A percentile compares a stretch with the other conserved stretches of the same genome.
Conservation (phyloP, 2,329 filamentous ascomycete genomes). For the Aspergillus ochraceus region DNA sequence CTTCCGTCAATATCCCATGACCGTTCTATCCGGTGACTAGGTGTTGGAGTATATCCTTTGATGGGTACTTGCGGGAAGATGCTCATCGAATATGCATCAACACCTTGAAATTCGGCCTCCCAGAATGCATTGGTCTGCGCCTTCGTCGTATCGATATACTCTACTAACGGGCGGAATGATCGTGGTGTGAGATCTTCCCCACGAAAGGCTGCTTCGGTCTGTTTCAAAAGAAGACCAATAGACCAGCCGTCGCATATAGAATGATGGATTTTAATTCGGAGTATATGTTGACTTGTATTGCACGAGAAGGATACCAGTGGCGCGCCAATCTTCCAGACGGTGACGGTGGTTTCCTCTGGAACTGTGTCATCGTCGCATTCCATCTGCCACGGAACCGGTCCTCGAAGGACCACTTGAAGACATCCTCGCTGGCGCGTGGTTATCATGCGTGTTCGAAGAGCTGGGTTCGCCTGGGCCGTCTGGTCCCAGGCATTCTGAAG, state of each 20-base stretch:
- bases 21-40: background rate
- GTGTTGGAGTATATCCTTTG: constrained; percentile 6
- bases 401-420: constrained; percentile 12
- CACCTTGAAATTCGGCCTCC: background rate
- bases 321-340: constrained; percentile 4
- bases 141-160: constrained; percentile 8
- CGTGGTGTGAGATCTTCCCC: constrained; percentile 6
- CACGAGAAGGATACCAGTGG: constrained; percentile 10
- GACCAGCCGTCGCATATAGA: constrained; percentile 22
- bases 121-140: constrained; percentile 2
- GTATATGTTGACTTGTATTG: background rate
- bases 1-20: background rate
- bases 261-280: constrained; percentile 15
- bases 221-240: constrained; percentile 14
- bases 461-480: constrained; percentile 13
- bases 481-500: constrained; percentile 6
- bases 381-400: constrained; percentile 7
- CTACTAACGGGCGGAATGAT: constrained; percentile 17
- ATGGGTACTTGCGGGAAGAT: constrained; percentile 3
- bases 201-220: constrained; percentile 13
- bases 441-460: constrained; percentile 15
- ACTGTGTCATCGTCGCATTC: background rate
- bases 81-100: background rate
- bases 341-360: background rate
- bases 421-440: constrained; percentile 8